Percentiles rank a stretch among this genome's conserved stretches.
Evolutionary conservation across 371 early-diverging fungal species (phyloP).

Genomic region (Mucor velutinosus): DNA sequence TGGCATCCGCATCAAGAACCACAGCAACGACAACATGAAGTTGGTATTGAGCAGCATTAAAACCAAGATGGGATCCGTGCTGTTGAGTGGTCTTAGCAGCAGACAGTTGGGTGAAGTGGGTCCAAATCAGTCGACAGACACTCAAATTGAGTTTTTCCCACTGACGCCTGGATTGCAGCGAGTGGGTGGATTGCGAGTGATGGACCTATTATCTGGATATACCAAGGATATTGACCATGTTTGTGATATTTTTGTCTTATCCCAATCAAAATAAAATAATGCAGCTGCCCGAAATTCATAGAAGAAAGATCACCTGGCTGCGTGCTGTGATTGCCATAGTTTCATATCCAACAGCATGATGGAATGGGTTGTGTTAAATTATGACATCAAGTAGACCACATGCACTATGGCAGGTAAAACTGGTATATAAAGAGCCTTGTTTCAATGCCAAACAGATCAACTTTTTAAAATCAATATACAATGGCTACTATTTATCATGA

Average conservation of each 20-base stretch:
- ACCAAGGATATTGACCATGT: conserved; percentile 72
- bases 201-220: conserved; percentile 67
- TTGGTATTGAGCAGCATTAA: conserved; percentile 73
- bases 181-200: conserved; percentile 77
- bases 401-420: background rate
- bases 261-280: conserved; percentile 9
- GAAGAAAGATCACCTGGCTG: background rate
- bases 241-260: conserved; percentile 63
- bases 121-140: conserved; percentile 61
- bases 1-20: conserved; percentile 57
- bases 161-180: conserved; percentile 84
- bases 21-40: conserved; percentile 62
- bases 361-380: background rate
- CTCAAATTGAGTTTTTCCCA: conserved; percentile 81
- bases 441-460: background rate
- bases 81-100: conserved; percentile 76
- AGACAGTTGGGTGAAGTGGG: conserved; percentile 67
- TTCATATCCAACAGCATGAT: background rate
- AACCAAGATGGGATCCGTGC: conserved; percentile 79
- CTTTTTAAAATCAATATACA: background rate
- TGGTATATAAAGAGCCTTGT: background rate
- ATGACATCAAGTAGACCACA: background rate
- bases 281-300: background rate
- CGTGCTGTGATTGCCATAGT: background rate
- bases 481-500: conserved; percentile 15